A percentile compares a stretch with the other conserved stretches of the same genome.
Evolutionary conservation across 192 early-diverging fungal species (phyloP).

Genomic region (Coemansia sp.): DNA sequence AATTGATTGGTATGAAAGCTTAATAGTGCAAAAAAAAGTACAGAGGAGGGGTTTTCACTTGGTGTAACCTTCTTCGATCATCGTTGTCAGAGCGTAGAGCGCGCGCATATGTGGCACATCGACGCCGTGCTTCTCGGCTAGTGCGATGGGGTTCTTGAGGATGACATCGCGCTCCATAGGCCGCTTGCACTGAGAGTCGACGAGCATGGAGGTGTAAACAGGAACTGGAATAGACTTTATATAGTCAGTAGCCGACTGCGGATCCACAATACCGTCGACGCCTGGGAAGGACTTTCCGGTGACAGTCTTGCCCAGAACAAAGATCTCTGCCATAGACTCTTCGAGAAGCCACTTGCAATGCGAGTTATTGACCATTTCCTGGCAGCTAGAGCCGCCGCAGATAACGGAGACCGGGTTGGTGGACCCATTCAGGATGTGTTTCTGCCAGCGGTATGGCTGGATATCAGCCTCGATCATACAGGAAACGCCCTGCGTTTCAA

Average conservation of each 20-base stretch:
- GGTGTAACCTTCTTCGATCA: slow-evolving; percentile 42
- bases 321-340: slow-evolving; percentile 51
- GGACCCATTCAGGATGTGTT: slow-evolving; percentile 50
- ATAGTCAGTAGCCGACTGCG: slow-evolving; percentile 41
- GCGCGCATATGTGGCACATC: slow-evolving; percentile 50
- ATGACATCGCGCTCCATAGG: slow-evolving; percentile 56
- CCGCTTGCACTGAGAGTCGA: slow-evolving; percentile 52
- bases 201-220: slow-evolving; percentile 53
- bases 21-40: not conserved
- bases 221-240: slow-evolving; percentile 46
- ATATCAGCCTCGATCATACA: slow-evolving; percentile 46
- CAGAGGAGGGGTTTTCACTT: not conserved
- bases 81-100: slow-evolving; percentile 45
- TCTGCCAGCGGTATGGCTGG: slow-evolving; percentile 56
- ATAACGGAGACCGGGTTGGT: slow-evolving; percentile 54
- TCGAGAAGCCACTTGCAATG: slow-evolving; percentile 34
- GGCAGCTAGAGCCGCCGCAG: slow-evolving; percentile 41
- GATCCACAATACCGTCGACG: slow-evolving; percentile 49
- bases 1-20: too few relatives aligned
- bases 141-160: slow-evolving; percentile 46
- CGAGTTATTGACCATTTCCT: slow-evolving; percentile 40
- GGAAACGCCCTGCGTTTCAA: slow-evolving; percentile 38
- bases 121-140: slow-evolving; percentile 44
- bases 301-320: slow-evolving; percentile 39
- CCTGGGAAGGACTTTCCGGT: slow-evolving; percentile 44